Percentiles rank a stretch among this genome's conserved stretches.
These are phyloP conservation scores for Trichoderma gamsii DNA, from an alignment of 495 filamentous ascomycete genomes.

Conservation along the genomic window DNA sequence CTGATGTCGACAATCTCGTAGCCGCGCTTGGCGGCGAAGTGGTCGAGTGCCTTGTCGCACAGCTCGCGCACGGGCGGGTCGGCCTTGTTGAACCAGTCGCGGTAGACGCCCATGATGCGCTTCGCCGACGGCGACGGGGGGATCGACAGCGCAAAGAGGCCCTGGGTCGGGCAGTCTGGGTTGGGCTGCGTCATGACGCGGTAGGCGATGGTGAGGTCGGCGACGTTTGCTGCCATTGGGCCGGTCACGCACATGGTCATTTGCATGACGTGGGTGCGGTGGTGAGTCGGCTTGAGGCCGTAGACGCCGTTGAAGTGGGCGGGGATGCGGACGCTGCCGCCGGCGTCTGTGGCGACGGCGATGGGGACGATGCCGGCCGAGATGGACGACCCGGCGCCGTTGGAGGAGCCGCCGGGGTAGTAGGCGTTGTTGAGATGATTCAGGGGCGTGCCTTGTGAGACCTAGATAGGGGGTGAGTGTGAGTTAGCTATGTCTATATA, in stretches of 20 bases:
- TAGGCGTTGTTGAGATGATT: constrained; percentile 78
- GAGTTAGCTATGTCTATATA: constrained; percentile 36
- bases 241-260: constrained; percentile 63
- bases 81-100: constrained; percentile 67
- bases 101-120: constrained; percentile 63
- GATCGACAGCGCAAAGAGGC: constrained; percentile 33
- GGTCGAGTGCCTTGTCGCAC: constrained; percentile 54
- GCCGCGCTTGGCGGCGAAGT: constrained; percentile 50
- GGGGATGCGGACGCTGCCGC: constrained; percentile 80
- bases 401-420: constrained; percentile 86
- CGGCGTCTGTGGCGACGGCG: constrained; percentile 77
- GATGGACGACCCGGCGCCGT: constrained; percentile 75
- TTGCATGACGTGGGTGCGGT: constrained; percentile 55
- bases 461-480: constrained; percentile 57
- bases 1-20: constrained; percentile 68
- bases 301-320: constrained; percentile 78
- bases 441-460: constrained; percentile 67
- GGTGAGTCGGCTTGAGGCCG: constrained; percentile 79
- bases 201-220: constrained; percentile 80
- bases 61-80: constrained; percentile 54
- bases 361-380: constrained; percentile 72
- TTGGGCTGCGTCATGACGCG: constrained; percentile 67
- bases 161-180: constrained; percentile 38
- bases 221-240: constrained; percentile 69
- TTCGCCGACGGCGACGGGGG: constrained; percentile 37